Conservation (phyloP, 2,329 filamentous ascomycete species). For the Bisporella sp. region DNA sequence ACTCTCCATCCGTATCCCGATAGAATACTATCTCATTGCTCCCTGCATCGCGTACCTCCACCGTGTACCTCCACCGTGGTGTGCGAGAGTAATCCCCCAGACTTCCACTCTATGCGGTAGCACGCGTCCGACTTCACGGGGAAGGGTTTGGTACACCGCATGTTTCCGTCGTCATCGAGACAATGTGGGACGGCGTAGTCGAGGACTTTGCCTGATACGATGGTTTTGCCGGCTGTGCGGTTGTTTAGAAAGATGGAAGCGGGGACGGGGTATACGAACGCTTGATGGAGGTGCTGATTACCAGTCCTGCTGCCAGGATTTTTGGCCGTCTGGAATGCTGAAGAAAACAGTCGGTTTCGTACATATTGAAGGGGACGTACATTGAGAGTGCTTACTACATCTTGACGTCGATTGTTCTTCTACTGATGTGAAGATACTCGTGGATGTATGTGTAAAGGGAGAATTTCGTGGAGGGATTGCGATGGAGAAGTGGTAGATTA, state of each 20-base stretch:
- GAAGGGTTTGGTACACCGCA: constrained; percentile 30
- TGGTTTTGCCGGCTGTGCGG: constrained; percentile 11
- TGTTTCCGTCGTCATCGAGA: constrained; percentile 31
- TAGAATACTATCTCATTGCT: constrained; percentile 37
- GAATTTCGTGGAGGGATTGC: too few species aligned
- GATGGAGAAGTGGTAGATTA: too few species aligned
- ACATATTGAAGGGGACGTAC: too few species aligned
- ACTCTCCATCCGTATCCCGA: constrained; percentile 38
- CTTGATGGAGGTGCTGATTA: constrained; percentile 13
- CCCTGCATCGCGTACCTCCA: constrained; percentile 32
- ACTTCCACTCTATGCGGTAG: constrained; percentile 34
- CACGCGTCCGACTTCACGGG: constrained; percentile 31
- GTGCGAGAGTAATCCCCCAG: constrained; percentile 32
- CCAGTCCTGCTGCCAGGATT: constrained; percentile 18
- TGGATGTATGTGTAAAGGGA: too few species aligned
- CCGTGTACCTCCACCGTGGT: too few species aligned
- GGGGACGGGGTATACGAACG: constrained; percentile 5
- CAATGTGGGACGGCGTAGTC: constrained; percentile 37
- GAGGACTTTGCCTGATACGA: constrained; percentile 31
- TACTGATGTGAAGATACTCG: too few species aligned
- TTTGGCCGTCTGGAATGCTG: constrained; percentile 17
- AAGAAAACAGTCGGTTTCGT: too few species aligned
- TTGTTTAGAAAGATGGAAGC: constrained; percentile 2
- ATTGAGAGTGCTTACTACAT: too few species aligned
- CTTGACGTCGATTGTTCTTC: too few species aligned